These are phyloP conservation scores for Populus nigra DNA, from an alignment of 345 rosid species.

Conservation along the genomic window DNA sequence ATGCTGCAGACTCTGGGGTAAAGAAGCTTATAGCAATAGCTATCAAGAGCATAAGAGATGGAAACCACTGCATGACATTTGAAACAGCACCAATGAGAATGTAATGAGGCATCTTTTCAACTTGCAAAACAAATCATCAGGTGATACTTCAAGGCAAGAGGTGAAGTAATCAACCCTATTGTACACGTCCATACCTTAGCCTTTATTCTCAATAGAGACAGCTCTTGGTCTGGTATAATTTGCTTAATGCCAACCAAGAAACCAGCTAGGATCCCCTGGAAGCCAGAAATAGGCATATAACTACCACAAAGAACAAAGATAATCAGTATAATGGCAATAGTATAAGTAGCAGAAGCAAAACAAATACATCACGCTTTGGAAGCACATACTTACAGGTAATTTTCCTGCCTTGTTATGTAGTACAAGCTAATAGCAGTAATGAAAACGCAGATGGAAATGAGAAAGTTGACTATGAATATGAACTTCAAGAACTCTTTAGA, in stretches of 20 bases:
- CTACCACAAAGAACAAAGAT: conserved; percentile 41
- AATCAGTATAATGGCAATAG: conserved; percentile 13
- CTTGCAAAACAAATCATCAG: not conserved
- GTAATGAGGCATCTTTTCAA: conserved; percentile 19
- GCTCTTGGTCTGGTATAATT: conserved; percentile 91
- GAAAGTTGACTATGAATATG: conserved; percentile 73
- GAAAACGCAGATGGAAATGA: conserved; percentile 77
- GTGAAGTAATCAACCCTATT: not conserved
- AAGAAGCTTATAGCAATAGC: conserved; percentile 77
- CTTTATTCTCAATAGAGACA: conserved; percentile 65
- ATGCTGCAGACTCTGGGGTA: conserved; percentile 57
- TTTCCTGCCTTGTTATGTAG: conserved; percentile 72
- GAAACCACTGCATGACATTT: conserved; percentile 75
- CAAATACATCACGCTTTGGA: conserved; percentile 5
- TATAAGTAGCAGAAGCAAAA: conserved; percentile 1
- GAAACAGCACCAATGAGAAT: conserved; percentile 14
- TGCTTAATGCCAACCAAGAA: conserved; percentile 95
- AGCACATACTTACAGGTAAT: conserved; percentile 67
- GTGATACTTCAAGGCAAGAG: not conserved
- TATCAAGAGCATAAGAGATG: conserved; percentile 65
- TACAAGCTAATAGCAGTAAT: conserved; percentile 81
- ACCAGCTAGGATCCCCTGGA: conserved; percentile 82
- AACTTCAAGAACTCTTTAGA: conserved; percentile 94
- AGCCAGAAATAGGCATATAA: conserved; percentile 94
- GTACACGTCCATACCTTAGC: conserved; percentile 57